Evolutionary conservation across 2,329 filamentous ascomycete species (phyloP).

Genomic region (Colletotrichum acutatum): DNA sequence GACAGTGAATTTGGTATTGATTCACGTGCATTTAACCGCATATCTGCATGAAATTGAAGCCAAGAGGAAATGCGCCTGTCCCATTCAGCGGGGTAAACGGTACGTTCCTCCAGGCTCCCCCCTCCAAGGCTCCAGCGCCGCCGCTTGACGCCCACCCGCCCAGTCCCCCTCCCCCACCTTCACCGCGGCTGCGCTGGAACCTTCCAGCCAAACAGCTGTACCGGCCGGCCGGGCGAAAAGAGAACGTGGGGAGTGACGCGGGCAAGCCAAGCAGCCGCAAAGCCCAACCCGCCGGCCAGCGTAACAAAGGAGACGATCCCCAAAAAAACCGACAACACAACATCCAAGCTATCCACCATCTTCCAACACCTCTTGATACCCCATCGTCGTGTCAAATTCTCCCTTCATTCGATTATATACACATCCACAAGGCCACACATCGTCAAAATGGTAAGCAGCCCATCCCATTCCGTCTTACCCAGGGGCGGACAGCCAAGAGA

Average conservation of each 20-base stretch:
- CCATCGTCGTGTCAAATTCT: neutral
- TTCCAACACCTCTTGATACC: conserved; percentile 1
- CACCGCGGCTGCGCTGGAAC: conserved; percentile 27
- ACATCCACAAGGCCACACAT: neutral
- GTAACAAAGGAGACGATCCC: neutral
- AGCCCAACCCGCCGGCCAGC: neutral
- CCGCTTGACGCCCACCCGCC: neutral
- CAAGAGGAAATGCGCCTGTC: neutral
- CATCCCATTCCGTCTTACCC: neutral
- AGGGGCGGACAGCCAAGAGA: neutral
- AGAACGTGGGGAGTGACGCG: neutral
- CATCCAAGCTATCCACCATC: neutral
- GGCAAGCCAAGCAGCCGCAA: conserved; percentile 15
- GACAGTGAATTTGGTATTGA: no score
- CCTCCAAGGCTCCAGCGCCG: neutral
- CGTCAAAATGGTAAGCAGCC: conserved; percentile 26
- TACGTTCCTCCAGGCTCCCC: neutral
- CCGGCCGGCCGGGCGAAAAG: neutral
- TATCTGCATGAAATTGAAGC: neutral
- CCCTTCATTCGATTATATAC: conserved; percentile 7
- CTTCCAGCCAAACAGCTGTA: conserved; percentile 35
- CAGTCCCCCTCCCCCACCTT: conserved; percentile 15
- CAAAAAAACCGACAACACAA: conserved; percentile 10
- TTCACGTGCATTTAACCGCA: neutral
- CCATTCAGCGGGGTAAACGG: conserved; percentile 27